Evolutionary conservation across 176 grass and related monocot genomes (phyloP).

Genomic region (Secale cereale): DNA sequence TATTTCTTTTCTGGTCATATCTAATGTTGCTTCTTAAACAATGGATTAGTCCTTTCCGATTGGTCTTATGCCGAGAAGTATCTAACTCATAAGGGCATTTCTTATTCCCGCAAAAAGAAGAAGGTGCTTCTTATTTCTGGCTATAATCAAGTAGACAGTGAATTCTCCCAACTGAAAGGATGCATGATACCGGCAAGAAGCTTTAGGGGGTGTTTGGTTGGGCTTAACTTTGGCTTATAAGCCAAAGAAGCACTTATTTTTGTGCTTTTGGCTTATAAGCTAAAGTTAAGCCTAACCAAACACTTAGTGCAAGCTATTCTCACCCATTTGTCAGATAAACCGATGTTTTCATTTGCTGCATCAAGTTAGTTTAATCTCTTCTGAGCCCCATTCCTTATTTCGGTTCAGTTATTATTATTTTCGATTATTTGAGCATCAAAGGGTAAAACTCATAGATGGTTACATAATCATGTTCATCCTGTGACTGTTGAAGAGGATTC

Average conservation of each 20-base stretch:
- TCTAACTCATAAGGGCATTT: not conserved
- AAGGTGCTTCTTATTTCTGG: not conserved
- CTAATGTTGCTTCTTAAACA: not conserved
- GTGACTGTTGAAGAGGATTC: not conserved
- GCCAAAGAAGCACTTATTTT: too few species aligned
- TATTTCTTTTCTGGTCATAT: conserved; percentile 30
- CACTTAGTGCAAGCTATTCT: not conserved
- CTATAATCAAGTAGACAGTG: not conserved
- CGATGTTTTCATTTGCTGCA: not conserved
- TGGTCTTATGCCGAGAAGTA: not conserved
- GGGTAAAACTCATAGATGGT: not conserved
- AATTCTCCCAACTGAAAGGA: not conserved
- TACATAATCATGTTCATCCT: not conserved
- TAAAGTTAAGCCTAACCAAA: too few species aligned
- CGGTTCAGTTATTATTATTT: not conserved
- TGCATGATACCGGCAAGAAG: not conserved
- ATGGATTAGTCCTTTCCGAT: not conserved
- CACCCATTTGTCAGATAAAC: conserved; percentile 8
- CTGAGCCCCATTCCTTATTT: not conserved
- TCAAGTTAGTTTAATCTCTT: conserved; percentile 19
- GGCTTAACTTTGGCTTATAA: too few species aligned
- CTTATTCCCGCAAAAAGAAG: not conserved
- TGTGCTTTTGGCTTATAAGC: too few species aligned
- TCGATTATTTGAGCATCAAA: not conserved
- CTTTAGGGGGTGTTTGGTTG: not conserved